Percentiles rank a stretch among this genome's conserved stretches.
These are phyloP conservation scores for Bjerkandera adusta DNA, from an alignment of 1,284 basidiomycete species.

Conservation along the genomic window DNA sequence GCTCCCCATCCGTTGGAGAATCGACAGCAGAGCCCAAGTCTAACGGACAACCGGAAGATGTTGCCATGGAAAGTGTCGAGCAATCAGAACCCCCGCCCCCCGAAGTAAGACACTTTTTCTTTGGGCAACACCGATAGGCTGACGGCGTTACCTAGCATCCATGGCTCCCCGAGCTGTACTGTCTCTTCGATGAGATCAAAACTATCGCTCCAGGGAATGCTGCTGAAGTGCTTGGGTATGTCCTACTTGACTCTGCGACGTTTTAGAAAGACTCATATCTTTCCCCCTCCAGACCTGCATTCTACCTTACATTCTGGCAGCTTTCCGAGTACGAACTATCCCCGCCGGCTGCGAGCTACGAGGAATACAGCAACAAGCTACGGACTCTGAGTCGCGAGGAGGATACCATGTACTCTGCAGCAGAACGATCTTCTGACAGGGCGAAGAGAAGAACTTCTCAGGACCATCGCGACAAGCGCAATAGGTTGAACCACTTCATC, in stretches of 20 bases:
- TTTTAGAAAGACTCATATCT: conserved; percentile 10
- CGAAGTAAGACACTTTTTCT: conserved; percentile 18
- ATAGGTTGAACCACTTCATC: conserved; percentile 58
- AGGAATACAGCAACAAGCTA: conserved; percentile 63
- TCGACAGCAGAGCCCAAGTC: conserved; percentile 33
- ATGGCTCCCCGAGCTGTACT: conserved; percentile 72
- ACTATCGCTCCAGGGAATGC: conserved; percentile 65
- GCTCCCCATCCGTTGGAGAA: conserved; percentile 51
- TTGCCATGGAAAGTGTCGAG: conserved; percentile 42
- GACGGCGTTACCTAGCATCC: conserved; percentile 46
- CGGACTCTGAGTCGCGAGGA: conserved; percentile 60
- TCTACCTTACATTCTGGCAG: conserved; percentile 96
- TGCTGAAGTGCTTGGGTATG: conserved; percentile 71
- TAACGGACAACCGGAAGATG: conserved; percentile 44
- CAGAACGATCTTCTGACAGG: conserved; percentile 66
- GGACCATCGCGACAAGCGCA: conserved; percentile 58
- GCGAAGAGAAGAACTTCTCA: conserved; percentile 49
- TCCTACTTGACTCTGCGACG: conserved; percentile 7
- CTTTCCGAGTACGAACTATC: conserved; percentile 85
- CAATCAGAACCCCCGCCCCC: conserved; percentile 13
- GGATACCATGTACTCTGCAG: conserved; percentile 52
- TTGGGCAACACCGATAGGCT: background rate
- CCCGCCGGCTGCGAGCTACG: conserved; percentile 67
- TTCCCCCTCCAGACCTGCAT: conserved; percentile 61
- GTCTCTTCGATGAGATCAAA: conserved; percentile 69